These are phyloP conservation scores for Cicer pinnatifidum DNA, from an alignment of 306 rosid genomes.

Conservation along the genomic window DNA sequence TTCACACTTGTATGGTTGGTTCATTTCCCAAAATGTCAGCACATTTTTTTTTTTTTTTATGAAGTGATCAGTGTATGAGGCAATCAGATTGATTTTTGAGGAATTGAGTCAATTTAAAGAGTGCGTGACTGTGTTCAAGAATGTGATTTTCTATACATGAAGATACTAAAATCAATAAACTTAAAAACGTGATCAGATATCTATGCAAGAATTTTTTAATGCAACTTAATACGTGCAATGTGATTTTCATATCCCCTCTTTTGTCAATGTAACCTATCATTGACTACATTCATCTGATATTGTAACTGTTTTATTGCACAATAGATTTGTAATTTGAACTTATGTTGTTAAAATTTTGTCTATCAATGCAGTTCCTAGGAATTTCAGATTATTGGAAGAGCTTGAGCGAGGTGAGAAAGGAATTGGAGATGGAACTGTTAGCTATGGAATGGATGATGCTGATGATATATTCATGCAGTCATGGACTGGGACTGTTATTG, in stretches of 20 bases:
- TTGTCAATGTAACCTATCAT: constrained; percentile 3
- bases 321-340: constrained; percentile 9
- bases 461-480: constrained; percentile 95
- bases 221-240: not conserved
- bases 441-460: constrained; percentile 99
- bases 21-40: not conserved
- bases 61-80: not conserved
- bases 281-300: constrained; percentile 20
- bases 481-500: constrained; percentile 97
- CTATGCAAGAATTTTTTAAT: constrained; percentile 5
- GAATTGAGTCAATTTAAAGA: not conserved
- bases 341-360: constrained; percentile 20
- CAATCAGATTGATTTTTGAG: not conserved
- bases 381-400: constrained; percentile 92
- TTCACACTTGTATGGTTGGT: not conserved
- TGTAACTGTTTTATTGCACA: not conserved
- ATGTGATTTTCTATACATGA: not conserved
- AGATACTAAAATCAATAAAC: not conserved
- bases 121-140: not conserved
- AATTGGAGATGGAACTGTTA: constrained; percentile 97
- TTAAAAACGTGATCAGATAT: constrained; percentile 11
- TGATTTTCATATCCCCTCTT: constrained; percentile 4
- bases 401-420: constrained; percentile 99
- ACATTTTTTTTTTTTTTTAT: no score
- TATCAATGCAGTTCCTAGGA: constrained; percentile 81